phyloP scores from a whole-genome alignment of 2,329 filamentous ascomycete genomes.

The Pseudofabraea citricarpa region DNA sequence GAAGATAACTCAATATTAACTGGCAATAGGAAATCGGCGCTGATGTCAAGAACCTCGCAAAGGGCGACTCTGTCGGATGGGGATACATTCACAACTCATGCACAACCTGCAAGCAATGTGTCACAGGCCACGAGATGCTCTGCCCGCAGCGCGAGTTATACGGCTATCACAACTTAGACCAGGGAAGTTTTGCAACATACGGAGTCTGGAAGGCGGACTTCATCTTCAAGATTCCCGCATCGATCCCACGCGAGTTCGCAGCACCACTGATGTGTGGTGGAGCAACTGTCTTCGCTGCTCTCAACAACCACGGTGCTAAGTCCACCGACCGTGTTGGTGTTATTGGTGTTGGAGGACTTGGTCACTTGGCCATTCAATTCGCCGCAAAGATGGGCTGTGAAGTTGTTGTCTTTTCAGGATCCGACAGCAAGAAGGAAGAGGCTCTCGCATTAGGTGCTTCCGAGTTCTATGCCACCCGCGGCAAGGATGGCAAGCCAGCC shows the following conservation, averaged over 20 bases:
- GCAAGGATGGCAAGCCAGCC: constrained; percentile 10
- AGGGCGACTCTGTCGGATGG: constrained; percentile 44
- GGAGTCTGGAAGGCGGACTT: constrained; percentile 34
- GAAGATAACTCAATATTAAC: constrained; percentile 3
- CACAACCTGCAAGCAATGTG: constrained; percentile 39
- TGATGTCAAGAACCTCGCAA: constrained; percentile 32
- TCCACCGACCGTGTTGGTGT: constrained; percentile 28
- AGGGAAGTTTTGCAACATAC: constrained; percentile 39
- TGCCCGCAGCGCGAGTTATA: constrained; percentile 38
- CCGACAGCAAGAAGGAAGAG: constrained; percentile 59
- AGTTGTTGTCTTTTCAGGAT: constrained; percentile 53
- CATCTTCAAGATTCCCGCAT: constrained; percentile 34
- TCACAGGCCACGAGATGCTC: constrained; percentile 38
- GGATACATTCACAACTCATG: constrained; percentile 38
- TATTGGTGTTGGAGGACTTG: constrained; percentile 56
- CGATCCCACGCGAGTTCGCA: constrained; percentile 33
- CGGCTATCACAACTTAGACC: constrained; percentile 37
- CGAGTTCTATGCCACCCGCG: constrained; percentile 54
- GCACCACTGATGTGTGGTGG: constrained; percentile 43
- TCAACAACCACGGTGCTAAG: constrained; percentile 31
- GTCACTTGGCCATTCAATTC: constrained; percentile 60
- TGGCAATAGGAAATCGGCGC: constrained; percentile 30
- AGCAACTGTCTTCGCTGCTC: constrained; percentile 34
- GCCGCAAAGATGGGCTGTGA: constrained; percentile 58
- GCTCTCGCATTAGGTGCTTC: constrained; percentile 52